phyloP scores from a whole-genome alignment of 2,329 filamentous ascomycete species.

The Colletotrichum sp. region DNA sequence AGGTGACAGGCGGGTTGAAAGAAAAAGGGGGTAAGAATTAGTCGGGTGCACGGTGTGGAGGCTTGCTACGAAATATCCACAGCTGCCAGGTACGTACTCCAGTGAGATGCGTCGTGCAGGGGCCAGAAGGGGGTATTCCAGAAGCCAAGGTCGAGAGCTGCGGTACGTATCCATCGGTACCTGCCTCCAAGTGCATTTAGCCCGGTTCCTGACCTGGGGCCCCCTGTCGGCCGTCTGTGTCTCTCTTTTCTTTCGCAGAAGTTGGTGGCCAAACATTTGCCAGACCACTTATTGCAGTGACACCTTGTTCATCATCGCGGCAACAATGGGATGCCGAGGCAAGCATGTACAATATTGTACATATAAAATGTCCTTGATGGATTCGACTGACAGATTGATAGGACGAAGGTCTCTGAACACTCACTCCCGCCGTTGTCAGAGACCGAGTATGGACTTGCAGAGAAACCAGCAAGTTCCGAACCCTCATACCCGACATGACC shows the following conservation, averaged over 20 bases:
- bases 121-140: constrained; percentile 14
- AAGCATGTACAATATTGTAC: neutral
- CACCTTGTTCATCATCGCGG: neutral
- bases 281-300: neutral
- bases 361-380: neutral
- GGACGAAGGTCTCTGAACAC: neutral
- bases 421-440: neutral
- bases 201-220: neutral
- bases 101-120: constrained; percentile 5
- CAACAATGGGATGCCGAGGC: neutral
- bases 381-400: neutral
- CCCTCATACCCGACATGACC: neutral
- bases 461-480: neutral
- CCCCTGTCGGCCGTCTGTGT: neutral
- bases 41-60: neutral
- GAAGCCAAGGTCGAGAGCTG: constrained; percentile 6
- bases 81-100: neutral
- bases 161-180: constrained; percentile 16
- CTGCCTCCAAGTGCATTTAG: constrained; percentile 13
- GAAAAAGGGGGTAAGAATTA: neutral
- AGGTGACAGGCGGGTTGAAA: neutral
- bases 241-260: neutral
- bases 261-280: neutral
- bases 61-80: neutral
- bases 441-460: neutral